Base-by-base conservation (phyloP, 805 yeast genomes). In the Wickerhamiella cacticola region DNA sequence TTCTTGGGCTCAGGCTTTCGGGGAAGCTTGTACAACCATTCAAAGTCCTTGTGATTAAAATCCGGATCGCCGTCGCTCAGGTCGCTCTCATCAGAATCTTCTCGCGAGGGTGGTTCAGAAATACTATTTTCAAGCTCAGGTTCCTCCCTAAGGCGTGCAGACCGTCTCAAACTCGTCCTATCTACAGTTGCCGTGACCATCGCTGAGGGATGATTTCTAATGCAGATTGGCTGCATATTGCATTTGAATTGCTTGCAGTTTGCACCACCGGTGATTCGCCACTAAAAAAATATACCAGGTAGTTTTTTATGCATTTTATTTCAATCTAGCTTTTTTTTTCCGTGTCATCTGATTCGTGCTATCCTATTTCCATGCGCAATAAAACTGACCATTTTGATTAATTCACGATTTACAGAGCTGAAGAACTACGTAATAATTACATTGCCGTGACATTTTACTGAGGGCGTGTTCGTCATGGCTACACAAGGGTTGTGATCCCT, bases 11-110 rank as follows among this genome's bases (percentile, higher is more conserved):
- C 5, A 3, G 28, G 42, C 42, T 39, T 39, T 6, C 21, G 13
- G 24, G 42, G 42, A 22, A 39, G 29, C 23, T 15, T 15, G 42
- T 39, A 39, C 29, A 39, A 19, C 42, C 42, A 39, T 21, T 39
- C 42, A 39, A 39, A 39, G 29, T 39, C 42, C 42, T 39, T 39
- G 21, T 39, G 42, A 29, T 39, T 39, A 13, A 39, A 39, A 21
- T 39, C 42, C 2, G 42, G 42, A 12, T 39, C 42, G 42, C 42
- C 42, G 29, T 39, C 42, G 24, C 42, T 39, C 31, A 23, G 29
- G 29, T 39, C 3, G 12, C 15, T 22, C 6, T 35, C 40, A 3
- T 39, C 42, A 5, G 6, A 29, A n/a, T 39, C 7, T 31, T 31
- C 19, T 4, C 18, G 31, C 28, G 8, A 15, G 25, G 3, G 29